Conservation (phyloP, 495 filamentous ascomycete genomes). For the Neurospora intermedia region DNA sequence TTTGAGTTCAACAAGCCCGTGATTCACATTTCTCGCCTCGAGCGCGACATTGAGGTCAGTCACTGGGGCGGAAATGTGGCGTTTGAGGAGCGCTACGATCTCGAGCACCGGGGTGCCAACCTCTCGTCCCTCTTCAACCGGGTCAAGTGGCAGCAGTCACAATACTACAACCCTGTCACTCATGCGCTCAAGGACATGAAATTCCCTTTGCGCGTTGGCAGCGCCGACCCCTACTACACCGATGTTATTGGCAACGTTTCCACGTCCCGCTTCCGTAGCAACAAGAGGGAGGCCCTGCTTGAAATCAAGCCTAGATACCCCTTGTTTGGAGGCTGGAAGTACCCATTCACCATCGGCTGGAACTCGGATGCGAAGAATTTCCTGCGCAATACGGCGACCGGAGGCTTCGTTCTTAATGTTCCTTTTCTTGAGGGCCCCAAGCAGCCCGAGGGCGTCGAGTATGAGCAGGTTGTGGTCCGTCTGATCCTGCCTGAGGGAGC, state of each 20-base stretch:
- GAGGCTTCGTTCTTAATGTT: constrained; percentile 76
- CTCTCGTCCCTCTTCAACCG: constrained; percentile 78
- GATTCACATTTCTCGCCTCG: constrained; percentile 59
- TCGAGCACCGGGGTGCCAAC: constrained; percentile 75
- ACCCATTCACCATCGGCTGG: constrained; percentile 91
- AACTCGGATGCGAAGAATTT: constrained; percentile 71
- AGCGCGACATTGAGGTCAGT: constrained; percentile 87
- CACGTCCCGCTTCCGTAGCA: constrained; percentile 78
- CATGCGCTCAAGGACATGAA: constrained; percentile 73
- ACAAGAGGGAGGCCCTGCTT: constrained; percentile 64
- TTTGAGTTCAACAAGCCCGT: constrained; percentile 95
- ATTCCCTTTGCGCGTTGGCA: constrained; percentile 68
- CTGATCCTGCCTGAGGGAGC: constrained; percentile 88
- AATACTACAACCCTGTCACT: constrained; percentile 65
- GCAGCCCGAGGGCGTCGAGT: constrained; percentile 71
- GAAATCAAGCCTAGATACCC: constrained; percentile 91
- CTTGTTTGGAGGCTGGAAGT: constrained; percentile 94
- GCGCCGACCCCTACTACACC: constrained; percentile 79
- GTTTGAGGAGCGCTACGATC: constrained; percentile 84
- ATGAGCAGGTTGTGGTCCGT: constrained; percentile 67
- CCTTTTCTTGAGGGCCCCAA: constrained; percentile 94
- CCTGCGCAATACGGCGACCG: constrained; percentile 50
- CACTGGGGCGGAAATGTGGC: constrained; percentile 98
- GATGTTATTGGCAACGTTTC: constrained; percentile 97
- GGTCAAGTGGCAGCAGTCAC: constrained; percentile 65